Evolutionary conservation across 2,329 filamentous ascomycete species (phyloP), one percentile per base, ranked within the genome.

Genomic region (Fusarium neocosmosporiellum): DNA sequence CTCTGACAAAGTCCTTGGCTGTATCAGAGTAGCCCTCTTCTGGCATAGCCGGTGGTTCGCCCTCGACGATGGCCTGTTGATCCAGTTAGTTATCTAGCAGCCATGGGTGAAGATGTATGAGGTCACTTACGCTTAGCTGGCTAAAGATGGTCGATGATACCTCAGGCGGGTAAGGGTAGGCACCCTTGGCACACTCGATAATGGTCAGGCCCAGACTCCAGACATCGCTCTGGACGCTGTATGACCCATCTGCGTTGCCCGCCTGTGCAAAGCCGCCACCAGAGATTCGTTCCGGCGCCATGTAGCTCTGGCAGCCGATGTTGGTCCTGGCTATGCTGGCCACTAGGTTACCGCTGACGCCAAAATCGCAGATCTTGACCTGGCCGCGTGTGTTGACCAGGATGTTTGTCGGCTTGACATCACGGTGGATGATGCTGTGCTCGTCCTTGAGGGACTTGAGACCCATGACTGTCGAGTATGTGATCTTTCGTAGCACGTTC

Each of bases 391-490:
- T 93, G 82, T 98, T 99, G 81, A 94, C 91, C 2, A 99, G 87
- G 67, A 99, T 98, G 78, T 99, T 99, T n/a, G 96, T 99, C 2
- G 96, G 96, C 82, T 99, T 99, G 73, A 99, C 96, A 80, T 99
- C 96, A 73, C 96, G 92, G 81, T 99, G 96, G 74, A 99, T 99
- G 83, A 99, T 99, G 83, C 98, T 98, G 86, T 99, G 96, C 70
- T 98, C 95, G 71, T 99, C 96, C 82, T 99, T 99, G 69, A 99
- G 85, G 22, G 92, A 91, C 84, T 97, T 98, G 70, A 99, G 86
- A 1, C 96, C 96, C 88, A 95, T 94, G 8, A 96, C 91, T 1
- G 96, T 98, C 22, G 93, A 92, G 72, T 96, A 90, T 0, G 96
- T 95, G 72, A 99, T 96, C 81, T 98, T 98, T 63, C 92, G 91